These are phyloP conservation scores for Setaria italica DNA, from an alignment of 202 grass and related monocot species.

Conservation along the genomic window DNA sequence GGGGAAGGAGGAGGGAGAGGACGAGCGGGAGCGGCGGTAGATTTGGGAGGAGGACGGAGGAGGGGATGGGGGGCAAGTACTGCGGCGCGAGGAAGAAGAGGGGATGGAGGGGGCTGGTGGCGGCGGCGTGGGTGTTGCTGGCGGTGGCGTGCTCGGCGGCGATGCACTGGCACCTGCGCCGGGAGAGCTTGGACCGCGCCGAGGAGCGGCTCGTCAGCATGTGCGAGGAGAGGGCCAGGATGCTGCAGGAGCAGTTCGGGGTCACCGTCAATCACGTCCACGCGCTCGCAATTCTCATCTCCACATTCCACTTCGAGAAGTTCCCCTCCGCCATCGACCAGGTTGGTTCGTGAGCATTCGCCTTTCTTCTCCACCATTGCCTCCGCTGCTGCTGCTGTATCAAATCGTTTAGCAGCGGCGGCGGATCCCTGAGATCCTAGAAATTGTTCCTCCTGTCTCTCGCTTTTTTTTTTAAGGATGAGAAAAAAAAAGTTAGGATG, in stretches of 20 bases:
- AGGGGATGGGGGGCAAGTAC: constrained; percentile 24
- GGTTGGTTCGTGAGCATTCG: constrained; percentile 50
- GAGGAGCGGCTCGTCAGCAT: constrained; percentile 78
- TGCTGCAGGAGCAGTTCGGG: constrained; percentile 97
- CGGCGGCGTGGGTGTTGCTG: constrained; percentile 41
- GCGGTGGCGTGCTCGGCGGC: constrained; percentile 53
- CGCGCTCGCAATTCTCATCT: constrained; percentile 86
- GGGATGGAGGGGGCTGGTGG: constrained; percentile 35
- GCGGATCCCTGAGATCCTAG: constrained; percentile 35
- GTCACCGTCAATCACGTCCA: constrained; percentile 94
- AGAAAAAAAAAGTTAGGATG: neutral
- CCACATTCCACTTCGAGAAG: constrained; percentile 93
- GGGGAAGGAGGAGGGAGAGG: constrained; percentile 30
- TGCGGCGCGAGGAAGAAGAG: constrained; percentile 7
- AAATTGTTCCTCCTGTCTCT: neutral
- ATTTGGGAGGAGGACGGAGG: constrained; percentile 18
- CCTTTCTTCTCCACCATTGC: neutral
- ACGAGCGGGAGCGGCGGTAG: neutral
- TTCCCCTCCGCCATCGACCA: constrained; percentile 76
- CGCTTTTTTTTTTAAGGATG: neutral
- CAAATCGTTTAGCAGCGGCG: constrained; percentile 13
- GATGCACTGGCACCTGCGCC: constrained; percentile 63
- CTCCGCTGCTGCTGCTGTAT: neutral
- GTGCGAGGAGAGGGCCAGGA: constrained; percentile 96
- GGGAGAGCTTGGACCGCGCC: constrained; percentile 71